A percentile compares a stretch with the other conserved stretches of the same genome.
phyloP scores from a whole-genome alignment of 2,329 filamentous ascomycete genomes.

The Fusarium haematococcum region DNA sequence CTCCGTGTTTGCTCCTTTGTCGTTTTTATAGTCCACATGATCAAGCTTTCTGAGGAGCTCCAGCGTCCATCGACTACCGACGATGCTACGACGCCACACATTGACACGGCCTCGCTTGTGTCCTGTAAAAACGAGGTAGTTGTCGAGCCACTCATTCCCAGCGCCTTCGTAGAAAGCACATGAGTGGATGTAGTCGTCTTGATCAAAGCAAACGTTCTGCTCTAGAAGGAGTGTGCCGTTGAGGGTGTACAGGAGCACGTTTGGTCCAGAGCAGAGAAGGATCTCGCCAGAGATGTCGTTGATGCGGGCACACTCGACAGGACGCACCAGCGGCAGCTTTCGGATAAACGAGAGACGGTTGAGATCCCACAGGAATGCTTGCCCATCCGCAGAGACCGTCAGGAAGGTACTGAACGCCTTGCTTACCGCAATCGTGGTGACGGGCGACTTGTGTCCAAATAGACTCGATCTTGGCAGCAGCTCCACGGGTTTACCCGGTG shows the following conservation, averaged over 20 bases:
- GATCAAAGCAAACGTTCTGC: slow-evolving; percentile 78
- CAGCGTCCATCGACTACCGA: slow-evolving; percentile 76
- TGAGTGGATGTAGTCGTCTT: slow-evolving; percentile 81
- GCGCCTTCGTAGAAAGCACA: slow-evolving; percentile 95
- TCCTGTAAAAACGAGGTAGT: slow-evolving; percentile 88
- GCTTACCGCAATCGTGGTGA: slow-evolving; percentile 85
- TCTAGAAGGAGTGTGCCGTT: slow-evolving; percentile 88
- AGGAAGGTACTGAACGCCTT: slow-evolving; percentile 90
- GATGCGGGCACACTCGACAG: slow-evolving; percentile 81
- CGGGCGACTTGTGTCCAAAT: slow-evolving; percentile 89
- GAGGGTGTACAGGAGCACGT: slow-evolving; percentile 83
- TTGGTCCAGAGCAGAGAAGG: slow-evolving; percentile 81
- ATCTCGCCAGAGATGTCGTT: slow-evolving; percentile 94
- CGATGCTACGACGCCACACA: slow-evolving; percentile 71
- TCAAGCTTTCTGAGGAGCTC: slow-evolving; percentile 85
- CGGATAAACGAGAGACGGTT: slow-evolving; percentile 90
- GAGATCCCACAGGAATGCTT: slow-evolving; percentile 92
- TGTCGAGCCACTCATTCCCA: slow-evolving; percentile 91
- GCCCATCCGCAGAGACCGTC: slow-evolving; percentile 84
- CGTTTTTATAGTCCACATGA: slow-evolving; percentile 76
- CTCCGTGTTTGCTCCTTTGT: slow-evolving; percentile 66
- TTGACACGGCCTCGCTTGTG: slow-evolving; percentile 88
- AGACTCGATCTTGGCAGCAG: slow-evolving; percentile 82
- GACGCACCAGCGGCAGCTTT: slow-evolving; percentile 70
- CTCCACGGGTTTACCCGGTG: slow-evolving; percentile 77